Conservation (phyloP, 208 protist species). For the Phytomonas francai region DNA sequence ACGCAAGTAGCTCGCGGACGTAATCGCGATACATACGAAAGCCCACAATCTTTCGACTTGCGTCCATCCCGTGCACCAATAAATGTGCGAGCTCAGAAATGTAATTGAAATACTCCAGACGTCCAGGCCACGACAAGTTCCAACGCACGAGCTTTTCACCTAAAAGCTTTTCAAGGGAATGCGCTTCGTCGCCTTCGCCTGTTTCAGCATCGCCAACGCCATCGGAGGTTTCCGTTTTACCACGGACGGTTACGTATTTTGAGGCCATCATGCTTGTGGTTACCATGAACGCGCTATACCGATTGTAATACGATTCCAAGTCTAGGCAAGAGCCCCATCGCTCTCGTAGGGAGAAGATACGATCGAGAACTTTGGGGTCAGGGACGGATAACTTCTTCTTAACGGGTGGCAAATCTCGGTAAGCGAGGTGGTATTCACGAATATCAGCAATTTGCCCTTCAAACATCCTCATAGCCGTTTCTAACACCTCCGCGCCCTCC, state of each 20-base stretch:
- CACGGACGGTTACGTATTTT: slow-evolving; percentile 1
- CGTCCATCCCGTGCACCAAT: slow-evolving; percentile 42
- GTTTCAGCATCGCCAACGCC: slow-evolving; percentile 5
- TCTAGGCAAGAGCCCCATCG: slow-evolving; percentile 68
- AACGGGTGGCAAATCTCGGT: slow-evolving; percentile 62
- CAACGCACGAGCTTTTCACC: slow-evolving; percentile 10
- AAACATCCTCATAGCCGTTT: slow-evolving; percentile 53
- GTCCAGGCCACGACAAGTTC: slow-evolving; percentile 28
- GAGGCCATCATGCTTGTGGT: slow-evolving; percentile 39
- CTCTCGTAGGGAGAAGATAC: slow-evolving; percentile 51
- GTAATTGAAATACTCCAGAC: slow-evolving; percentile 70
- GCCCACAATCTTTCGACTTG: slow-evolving; percentile 59
- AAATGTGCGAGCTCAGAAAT: slow-evolving; percentile 35
- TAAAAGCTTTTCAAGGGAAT: neutral
- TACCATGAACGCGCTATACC: slow-evolving; percentile 68
- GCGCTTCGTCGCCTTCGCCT: neutral
- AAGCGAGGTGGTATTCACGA: slow-evolving; percentile 73
- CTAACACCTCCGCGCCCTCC: slow-evolving; percentile 40
- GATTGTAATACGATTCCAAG: slow-evolving; percentile 62
- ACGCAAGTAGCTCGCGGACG: slow-evolving; percentile 38
- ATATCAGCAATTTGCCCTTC: slow-evolving; percentile 71
- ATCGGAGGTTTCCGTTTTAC: neutral
- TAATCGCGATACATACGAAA: slow-evolving; percentile 56
- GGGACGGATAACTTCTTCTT: slow-evolving; percentile 36
- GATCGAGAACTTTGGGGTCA: slow-evolving; percentile 36